Conservation (phyloP, 2,329 filamentous ascomycete species). For the Sporothrix humicola region DNA sequence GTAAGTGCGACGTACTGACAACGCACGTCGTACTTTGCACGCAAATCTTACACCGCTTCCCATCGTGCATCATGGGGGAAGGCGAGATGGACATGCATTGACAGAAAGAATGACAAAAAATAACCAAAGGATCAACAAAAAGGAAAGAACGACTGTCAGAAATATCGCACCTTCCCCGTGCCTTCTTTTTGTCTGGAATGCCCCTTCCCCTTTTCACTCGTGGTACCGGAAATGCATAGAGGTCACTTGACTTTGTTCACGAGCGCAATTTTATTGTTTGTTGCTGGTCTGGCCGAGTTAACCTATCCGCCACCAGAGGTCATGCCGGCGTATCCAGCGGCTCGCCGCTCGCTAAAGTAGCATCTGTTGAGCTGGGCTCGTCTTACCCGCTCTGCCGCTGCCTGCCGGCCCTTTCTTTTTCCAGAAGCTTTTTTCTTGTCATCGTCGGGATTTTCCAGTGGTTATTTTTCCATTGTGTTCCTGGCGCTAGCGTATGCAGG, state of each 20-base stretch:
- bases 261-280: background rate
- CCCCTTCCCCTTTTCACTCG: background rate
- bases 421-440: no score
- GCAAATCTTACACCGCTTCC: conserved; percentile 14
- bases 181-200: background rate
- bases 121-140: background rate
- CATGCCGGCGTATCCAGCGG: background rate
- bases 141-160: background rate
- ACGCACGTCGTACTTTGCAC: background rate
- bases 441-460: no score
- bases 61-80: conserved; percentile 16
- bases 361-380: background rate
- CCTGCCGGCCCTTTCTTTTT: no score
- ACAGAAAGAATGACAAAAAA: background rate
- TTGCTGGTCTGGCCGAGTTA: background rate
- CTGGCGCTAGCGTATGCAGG: conserved; percentile 28
- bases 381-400: background rate
- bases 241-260: conserved; percentile 19
- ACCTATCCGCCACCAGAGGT: background rate
- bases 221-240: background rate
- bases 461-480: background rate
- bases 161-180: background rate
- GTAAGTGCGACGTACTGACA: background rate
- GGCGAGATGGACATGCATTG: background rate
- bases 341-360: background rate